Evolutionary conservation across 208 protist species (phyloP).

Genomic region (Leptomonas seymouri): DNA sequence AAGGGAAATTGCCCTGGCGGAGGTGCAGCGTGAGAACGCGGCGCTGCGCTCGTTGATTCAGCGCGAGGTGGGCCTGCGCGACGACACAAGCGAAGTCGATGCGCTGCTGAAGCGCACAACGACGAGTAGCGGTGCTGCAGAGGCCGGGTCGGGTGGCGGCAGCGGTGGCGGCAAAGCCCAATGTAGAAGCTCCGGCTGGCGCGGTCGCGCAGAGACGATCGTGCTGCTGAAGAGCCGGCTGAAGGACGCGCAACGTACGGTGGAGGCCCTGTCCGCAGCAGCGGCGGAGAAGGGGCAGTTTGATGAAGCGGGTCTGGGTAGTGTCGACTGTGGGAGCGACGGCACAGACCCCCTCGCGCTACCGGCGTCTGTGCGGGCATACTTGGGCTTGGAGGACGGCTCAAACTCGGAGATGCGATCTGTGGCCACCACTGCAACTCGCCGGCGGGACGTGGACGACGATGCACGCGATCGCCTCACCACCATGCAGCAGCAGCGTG

Average conservation of each 20-base stretch:
- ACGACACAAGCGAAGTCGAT: slow-evolving; percentile 46
- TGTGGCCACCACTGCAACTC: slow-evolving; percentile 7
- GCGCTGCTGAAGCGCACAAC: slow-evolving; percentile 33
- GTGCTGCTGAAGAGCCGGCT: slow-evolving; percentile 67
- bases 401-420: slow-evolving; percentile 9
- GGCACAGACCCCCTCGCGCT: slow-evolving; percentile 5
- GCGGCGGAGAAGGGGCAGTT: neutral
- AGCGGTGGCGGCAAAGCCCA: neutral
- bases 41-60: slow-evolving; percentile 49
- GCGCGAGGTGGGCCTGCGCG: slow-evolving; percentile 57
- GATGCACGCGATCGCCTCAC: slow-evolving; percentile 50
- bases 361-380: slow-evolving; percentile 18
- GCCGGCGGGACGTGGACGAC: slow-evolving; percentile 60
- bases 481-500: slow-evolving; percentile 46
- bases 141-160: neutral
- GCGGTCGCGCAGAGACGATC: slow-evolving; percentile 74
- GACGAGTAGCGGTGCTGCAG: neutral
- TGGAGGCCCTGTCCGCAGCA: slow-evolving; percentile 8
- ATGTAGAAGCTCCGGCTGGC: slow-evolving; percentile 40
- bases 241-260: slow-evolving; percentile 58
- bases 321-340: neutral
- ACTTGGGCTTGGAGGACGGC: slow-evolving; percentile 1
- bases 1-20: slow-evolving; percentile 48
- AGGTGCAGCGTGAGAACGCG: slow-evolving; percentile 58
- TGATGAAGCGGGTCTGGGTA: neutral